Evolutionary conservation across 2,329 filamentous ascomycete genomes (phyloP), one percentile per base, ranked within the genome.

Genomic region (Penicillium sp.): DNA sequence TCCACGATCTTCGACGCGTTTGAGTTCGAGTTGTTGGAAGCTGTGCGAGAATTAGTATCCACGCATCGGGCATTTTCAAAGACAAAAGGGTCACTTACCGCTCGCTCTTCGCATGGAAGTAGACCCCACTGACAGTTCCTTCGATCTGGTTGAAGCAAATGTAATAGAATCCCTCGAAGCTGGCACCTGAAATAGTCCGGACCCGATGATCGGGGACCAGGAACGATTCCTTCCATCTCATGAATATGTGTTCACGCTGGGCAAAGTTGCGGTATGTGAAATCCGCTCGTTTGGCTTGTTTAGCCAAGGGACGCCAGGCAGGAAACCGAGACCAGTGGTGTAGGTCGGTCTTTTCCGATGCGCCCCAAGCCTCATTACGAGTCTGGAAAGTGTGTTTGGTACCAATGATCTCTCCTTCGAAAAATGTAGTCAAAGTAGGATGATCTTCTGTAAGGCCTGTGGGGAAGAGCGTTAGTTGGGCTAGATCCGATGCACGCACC

Each of bases 161-260:
- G 66, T 99, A 99, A 69, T 97, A 99, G 68, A 99, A 99, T 0
- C 93, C 93, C 66, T 99, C 93, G 53, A 97, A 99, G 65, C 92
- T 97, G 7, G 93, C 93, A 14, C 93, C 93, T 29, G 84, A 88
- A 54, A 99, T 95, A 10, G 88, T 95, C 53, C 86, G 82, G 16
- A 97, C 90, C 13, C 88, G 82, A 68, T 99, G 93, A 64, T 99
- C 91, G 1, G 93, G 93, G 0, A 99, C 93, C 0, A 99, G 77
- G 64, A 99, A 99, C 63, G 95, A 90, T 66, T 99, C 93, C 72
- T 99, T 99, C 93, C 93, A 99, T 53, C 93, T 84, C 93, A 99
- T 99, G 65, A 96, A 99, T 28, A 99, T 85, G 67, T 95, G 85
- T 60, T 96, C 91, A 56, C 84, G 80, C 65, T 95, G 87, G 40